These are phyloP conservation scores for Penicillium sp. DNA, from an alignment of 2,329 filamentous ascomycete species.

Conservation along the genomic window DNA sequence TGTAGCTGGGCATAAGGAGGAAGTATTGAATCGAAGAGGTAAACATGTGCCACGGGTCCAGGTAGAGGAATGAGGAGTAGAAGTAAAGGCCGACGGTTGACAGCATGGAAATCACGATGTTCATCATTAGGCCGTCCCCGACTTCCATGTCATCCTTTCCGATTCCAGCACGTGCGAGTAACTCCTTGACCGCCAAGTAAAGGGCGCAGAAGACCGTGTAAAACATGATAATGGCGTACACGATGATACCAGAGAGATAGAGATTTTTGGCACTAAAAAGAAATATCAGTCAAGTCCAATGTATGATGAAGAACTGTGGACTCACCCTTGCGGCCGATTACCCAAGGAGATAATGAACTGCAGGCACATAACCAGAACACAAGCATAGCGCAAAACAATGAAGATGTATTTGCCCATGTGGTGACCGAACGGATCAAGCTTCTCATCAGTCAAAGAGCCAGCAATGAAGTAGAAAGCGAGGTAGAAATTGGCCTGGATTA, in stretches of 20 bases:
- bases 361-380: slow-evolving; percentile 81
- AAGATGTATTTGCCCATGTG: slow-evolving; percentile 82
- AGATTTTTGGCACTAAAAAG: slow-evolving; percentile 68
- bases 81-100: slow-evolving; percentile 94
- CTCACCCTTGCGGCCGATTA: slow-evolving; percentile 83
- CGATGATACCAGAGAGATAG: slow-evolving; percentile 81
- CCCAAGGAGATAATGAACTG: slow-evolving; percentile 97
- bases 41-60: slow-evolving; percentile 99
- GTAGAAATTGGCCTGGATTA: slow-evolving; percentile 80
- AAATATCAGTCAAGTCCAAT: slow-evolving; percentile 6
- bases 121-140: slow-evolving; percentile 89
- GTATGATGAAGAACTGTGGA: not conserved
- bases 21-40: slow-evolving; percentile 91
- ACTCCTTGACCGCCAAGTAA: slow-evolving; percentile 83
- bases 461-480: slow-evolving; percentile 98
- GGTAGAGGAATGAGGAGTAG: slow-evolving; percentile 91
- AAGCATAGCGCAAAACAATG: slow-evolving; percentile 77
- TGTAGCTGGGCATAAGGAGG: slow-evolving; percentile 83
- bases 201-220: slow-evolving; percentile 89
- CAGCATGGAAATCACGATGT: slow-evolving; percentile 83
- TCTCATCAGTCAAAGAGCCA: slow-evolving; percentile 76
- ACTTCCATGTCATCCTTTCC: slow-evolving; percentile 52
- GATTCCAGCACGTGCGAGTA: slow-evolving; percentile 53
- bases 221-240: slow-evolving; percentile 91
- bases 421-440: slow-evolving; percentile 88